Evolutionary conservation across 2,329 filamentous ascomycete genomes (phyloP).

Genomic region (Beauveria medogensis): DNA sequence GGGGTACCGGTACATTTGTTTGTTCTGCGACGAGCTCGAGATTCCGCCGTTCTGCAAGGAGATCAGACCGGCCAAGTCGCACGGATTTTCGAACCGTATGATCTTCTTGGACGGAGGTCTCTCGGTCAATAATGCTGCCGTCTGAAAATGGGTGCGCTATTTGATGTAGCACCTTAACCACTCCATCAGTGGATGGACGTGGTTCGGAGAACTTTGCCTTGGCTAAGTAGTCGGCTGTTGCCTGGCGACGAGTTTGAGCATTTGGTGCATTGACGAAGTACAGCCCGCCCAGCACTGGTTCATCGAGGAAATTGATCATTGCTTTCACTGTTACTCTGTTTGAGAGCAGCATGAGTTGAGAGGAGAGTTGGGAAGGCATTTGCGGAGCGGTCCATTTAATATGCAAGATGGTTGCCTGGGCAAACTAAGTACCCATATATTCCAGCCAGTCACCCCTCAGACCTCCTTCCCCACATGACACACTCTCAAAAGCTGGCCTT

Average conservation of each 20-base stretch:
- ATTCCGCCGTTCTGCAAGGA: not conserved
- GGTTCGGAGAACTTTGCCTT: not conserved
- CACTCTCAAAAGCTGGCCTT: no score
- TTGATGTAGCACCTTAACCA: not conserved
- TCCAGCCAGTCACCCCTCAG: no score
- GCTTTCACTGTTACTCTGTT: not conserved
- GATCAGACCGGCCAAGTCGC: not conserved
- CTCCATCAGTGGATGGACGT: not conserved
- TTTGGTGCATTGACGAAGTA: constrained; percentile 2
- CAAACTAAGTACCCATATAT: no score
- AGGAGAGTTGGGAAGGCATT: not conserved
- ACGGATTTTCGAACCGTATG: not conserved
- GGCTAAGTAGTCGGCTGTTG: constrained; percentile 1
- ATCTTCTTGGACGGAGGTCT: not conserved
- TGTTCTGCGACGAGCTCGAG: not conserved
- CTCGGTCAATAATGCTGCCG: not conserved
- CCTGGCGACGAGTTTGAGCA: constrained; percentile 1
- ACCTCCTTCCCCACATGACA: no score
- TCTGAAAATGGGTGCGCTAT: not conserved
- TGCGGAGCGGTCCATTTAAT: no score
- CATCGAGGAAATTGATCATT: not conserved
- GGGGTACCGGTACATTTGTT: not conserved
- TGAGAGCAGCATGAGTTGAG: not conserved
- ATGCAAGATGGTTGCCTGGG: no score
- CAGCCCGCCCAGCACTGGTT: not conserved